Conservation (phyloP, 768 basidiomycete species). For the Candolleomyces efflorescens region DNA sequence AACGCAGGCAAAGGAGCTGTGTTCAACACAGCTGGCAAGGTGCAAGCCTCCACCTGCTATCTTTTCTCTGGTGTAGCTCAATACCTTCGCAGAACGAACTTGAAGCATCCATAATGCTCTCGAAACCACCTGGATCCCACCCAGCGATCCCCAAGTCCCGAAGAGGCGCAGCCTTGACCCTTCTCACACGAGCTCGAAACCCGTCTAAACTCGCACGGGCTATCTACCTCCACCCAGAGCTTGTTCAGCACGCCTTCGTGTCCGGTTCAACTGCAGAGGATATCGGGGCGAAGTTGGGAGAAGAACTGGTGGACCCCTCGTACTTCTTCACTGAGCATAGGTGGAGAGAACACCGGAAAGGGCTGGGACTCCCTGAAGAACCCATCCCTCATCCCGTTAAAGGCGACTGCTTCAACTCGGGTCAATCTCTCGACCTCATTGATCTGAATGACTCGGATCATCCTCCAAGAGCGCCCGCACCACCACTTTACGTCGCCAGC, state of each 20-base stretch:
- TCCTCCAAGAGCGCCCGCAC: background rate
- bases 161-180: slow-evolving; percentile 60
- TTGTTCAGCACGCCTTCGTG: slow-evolving; percentile 66
- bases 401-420: too few relatives aligned
- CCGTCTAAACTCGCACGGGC: slow-evolving; percentile 68
- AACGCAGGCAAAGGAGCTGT: slow-evolving; percentile 81
- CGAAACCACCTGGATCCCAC: slow-evolving; percentile 66
- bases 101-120: slow-evolving; percentile 78
- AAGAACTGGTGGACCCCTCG: slow-evolving; percentile 61
- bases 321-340: slow-evolving; percentile 75
- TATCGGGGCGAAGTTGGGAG: slow-evolving; percentile 51
- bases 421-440: background rate
- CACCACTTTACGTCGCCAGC: too few relatives aligned
- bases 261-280: slow-evolving; percentile 63
- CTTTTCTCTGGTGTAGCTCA: background rate
- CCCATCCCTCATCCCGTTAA: slow-evolving; percentile 35
- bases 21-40: slow-evolving; percentile 78
- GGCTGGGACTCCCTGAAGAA: slow-evolving; percentile 68
- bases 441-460: slow-evolving; percentile 5
- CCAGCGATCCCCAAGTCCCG: slow-evolving; percentile 54
- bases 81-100: slow-evolving; percentile 60
- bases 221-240: slow-evolving; percentile 62
- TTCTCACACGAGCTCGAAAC: slow-evolving; percentile 65
- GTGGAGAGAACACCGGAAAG: slow-evolving; percentile 75
- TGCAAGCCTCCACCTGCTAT: slow-evolving; percentile 19